Percentiles rank a stretch among this genome's conserved stretches.
phyloP scores from a whole-genome alignment of 129 eudicot species.

The Helianthus tuberosus region DNA sequence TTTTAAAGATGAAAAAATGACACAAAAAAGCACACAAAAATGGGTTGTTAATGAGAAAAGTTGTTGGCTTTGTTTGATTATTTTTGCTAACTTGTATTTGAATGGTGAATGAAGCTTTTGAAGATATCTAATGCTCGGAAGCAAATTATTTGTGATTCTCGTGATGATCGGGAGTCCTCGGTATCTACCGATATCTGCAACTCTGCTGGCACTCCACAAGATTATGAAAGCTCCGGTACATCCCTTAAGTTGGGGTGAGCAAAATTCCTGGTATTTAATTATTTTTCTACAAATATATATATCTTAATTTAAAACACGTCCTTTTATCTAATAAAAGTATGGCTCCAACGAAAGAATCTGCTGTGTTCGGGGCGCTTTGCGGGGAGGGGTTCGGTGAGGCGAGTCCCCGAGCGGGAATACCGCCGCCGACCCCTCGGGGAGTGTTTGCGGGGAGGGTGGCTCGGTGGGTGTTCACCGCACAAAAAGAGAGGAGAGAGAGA shows the following conservation, averaged over 20 bases:
- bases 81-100: neutral
- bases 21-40: neutral
- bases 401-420: too few species aligned
- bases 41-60: slow-evolving; percentile 1
- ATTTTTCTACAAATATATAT: neutral
- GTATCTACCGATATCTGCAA: slow-evolving; percentile 60
- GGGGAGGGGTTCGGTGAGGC: too few species aligned
- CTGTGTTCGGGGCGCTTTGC: too few species aligned
- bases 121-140: slow-evolving; percentile 44
- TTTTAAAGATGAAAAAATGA: neutral
- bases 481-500: too few species aligned
- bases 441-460: too few species aligned
- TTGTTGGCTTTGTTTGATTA: slow-evolving; percentile 6
- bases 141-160: slow-evolving; percentile 38
- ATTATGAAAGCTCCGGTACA: slow-evolving; percentile 75
- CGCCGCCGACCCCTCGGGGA: too few species aligned
- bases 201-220: slow-evolving; percentile 72
- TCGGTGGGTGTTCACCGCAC: too few species aligned
- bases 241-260: slow-evolving; percentile 94
- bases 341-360: neutral
- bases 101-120: slow-evolving; percentile 49
- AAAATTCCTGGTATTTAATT: neutral
- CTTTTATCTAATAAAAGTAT: neutral
- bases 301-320: neutral
- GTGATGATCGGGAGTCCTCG: slow-evolving; percentile 77